A percentile compares a stretch with the other conserved stretches of the same genome.
These are phyloP conservation scores for Phylloporus sp. DNA, from an alignment of 768 basidiomycete species.

Conservation along the genomic window DNA sequence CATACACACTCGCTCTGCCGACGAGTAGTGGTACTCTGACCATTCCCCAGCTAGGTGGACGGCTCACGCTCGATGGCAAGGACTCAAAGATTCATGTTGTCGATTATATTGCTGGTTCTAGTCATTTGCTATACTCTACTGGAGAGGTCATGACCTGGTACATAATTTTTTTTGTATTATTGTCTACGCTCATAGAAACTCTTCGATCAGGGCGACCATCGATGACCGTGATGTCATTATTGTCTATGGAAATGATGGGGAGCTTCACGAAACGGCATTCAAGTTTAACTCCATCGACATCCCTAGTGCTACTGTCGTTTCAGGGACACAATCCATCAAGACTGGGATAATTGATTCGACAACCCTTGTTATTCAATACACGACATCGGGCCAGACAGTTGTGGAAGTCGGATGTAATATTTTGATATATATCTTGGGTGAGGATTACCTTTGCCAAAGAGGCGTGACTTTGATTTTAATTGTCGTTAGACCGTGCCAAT, in stretches of 20 bases:
- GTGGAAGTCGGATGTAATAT: slow-evolving; percentile 39
- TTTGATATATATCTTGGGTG: slow-evolving; percentile 45
- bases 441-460: slow-evolving; percentile 3
- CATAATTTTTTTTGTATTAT: not conserved
- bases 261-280: slow-evolving; percentile 50
- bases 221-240: slow-evolving; percentile 46
- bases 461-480: not conserved
- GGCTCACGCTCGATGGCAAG: slow-evolving; percentile 44
- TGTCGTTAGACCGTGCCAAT: slow-evolving; percentile 39
- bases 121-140: slow-evolving; percentile 43
- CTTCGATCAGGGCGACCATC: slow-evolving; percentile 40
- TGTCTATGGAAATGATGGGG: slow-evolving; percentile 43
- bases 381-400: slow-evolving; percentile 44
- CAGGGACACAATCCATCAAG: slow-evolving; percentile 30
- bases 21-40: slow-evolving; percentile 43
- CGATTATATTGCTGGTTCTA: slow-evolving; percentile 45
- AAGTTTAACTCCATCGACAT: slow-evolving; percentile 27
- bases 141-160: slow-evolving; percentile 50
- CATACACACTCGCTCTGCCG: slow-evolving; percentile 40
- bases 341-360: slow-evolving; percentile 34
- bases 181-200: not conserved
- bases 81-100: slow-evolving; percentile 52
- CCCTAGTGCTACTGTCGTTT: slow-evolving; percentile 22
- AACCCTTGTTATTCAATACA: slow-evolving; percentile 42
- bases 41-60: slow-evolving; percentile 42